Evolutionary conservation across 164 flowering plant species (phyloP).

Genomic region (Berberis vulgaris): DNA sequence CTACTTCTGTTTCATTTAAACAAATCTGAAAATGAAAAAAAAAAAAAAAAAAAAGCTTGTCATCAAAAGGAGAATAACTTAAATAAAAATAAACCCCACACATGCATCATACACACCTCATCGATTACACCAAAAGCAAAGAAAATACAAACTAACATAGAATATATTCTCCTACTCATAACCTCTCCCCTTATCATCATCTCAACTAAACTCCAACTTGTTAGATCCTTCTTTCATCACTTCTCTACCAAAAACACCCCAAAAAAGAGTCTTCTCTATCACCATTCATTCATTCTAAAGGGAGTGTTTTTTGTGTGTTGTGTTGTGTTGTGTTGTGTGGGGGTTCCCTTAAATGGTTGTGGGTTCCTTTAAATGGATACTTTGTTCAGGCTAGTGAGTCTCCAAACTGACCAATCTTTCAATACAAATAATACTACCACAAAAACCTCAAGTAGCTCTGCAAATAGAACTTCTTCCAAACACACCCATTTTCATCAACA

Average conservation of each 20-base stretch:
- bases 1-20: too few relatives aligned
- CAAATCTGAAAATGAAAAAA: too few relatives aligned
- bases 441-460: constrained; percentile 43
- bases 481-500: constrained; percentile 30
- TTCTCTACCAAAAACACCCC: too few relatives aligned
- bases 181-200: constrained; percentile 22
- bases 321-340: constrained; percentile 2
- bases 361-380: constrained; percentile 50
- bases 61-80: neutral
- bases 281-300: neutral
- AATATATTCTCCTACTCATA: constrained; percentile 27
- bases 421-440: constrained; percentile 55
- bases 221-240: neutral
- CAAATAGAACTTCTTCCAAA: constrained; percentile 35
- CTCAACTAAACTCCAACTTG: neutral
- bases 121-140: constrained; percentile 43
- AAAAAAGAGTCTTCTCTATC: too few relatives aligned
- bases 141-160: constrained; percentile 18
- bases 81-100: constrained; percentile 15
- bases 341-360: constrained; percentile 2
- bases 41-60: constrained; percentile 5
- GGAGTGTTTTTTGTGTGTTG: neutral
- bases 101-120: constrained; percentile 15
- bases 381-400: constrained; percentile 75
- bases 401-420: constrained; percentile 61